Conservation (phyloP, 2,329 filamentous ascomycete species). For the Penicillium capsulatum region DNA sequence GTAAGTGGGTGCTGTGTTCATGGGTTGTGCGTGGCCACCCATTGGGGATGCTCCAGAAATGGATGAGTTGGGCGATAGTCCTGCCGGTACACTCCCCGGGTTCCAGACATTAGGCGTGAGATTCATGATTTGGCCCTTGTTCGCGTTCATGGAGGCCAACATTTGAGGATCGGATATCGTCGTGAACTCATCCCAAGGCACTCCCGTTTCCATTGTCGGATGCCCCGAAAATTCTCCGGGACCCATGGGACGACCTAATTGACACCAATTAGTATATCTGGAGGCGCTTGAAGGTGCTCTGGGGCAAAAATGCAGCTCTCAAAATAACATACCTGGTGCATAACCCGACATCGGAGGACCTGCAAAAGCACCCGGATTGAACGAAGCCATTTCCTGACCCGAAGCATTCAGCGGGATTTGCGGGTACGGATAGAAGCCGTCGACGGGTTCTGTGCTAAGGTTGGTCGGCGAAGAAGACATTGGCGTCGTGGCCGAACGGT, state of each 20-base stretch:
- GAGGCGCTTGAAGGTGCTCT: not conserved
- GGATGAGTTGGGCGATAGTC: constrained; percentile 26
- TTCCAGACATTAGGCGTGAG: constrained; percentile 33
- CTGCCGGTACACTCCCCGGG: constrained; percentile 25
- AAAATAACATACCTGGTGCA: constrained; percentile 32
- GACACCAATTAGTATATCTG: constrained; percentile 9
- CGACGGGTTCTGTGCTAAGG: constrained; percentile 30
- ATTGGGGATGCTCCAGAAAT: constrained; percentile 31
- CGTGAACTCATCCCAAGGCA: constrained; percentile 38
- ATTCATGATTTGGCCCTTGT: constrained; percentile 33
- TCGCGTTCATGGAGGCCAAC: constrained; percentile 30
- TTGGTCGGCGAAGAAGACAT: constrained; percentile 40
- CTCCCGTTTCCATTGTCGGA: constrained; percentile 32
- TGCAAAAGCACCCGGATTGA: constrained; percentile 29
- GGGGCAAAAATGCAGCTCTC: no score
- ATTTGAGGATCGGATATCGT: constrained; percentile 36
- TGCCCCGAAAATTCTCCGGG: constrained; percentile 29
- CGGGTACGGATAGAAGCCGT: constrained; percentile 37
- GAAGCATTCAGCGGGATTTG: constrained; percentile 31
- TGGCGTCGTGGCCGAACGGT: constrained; percentile 48
- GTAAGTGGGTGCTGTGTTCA: constrained; percentile 28
- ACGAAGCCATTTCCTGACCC: constrained; percentile 32
- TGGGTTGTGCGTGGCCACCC: constrained; percentile 30
- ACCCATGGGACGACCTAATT: constrained; percentile 28
- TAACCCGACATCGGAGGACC: constrained; percentile 34